These are phyloP conservation scores for Penicillium aurantiogriseum DNA, from an alignment of 2,329 filamentous ascomycete species.

Conservation along the genomic window DNA sequence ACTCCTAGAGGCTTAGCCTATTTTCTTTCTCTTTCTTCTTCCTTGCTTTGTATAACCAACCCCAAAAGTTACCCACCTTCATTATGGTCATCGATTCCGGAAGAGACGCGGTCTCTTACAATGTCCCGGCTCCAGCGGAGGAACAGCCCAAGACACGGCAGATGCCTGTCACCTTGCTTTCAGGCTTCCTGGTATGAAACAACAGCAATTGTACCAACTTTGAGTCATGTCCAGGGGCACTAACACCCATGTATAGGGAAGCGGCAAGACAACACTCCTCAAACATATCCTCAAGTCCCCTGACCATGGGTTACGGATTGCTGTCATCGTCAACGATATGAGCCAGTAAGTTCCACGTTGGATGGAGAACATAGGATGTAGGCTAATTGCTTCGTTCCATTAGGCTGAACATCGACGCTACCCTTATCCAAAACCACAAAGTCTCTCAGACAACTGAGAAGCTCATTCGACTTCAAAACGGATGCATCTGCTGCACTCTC, in stretches of 20 bases:
- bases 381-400: not conserved
- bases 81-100: constrained; percentile 27
- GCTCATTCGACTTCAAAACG: constrained; percentile 67
- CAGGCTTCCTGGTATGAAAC: constrained; percentile 54
- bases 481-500: constrained; percentile 74
- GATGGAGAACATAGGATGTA: accelerated
- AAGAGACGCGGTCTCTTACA: constrained; percentile 14
- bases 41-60: not conserved
- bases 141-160: constrained; percentile 28
- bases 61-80: not conserved
- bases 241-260: constrained; percentile 48
- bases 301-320: constrained; percentile 66
- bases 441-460: constrained; percentile 62
- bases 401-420: constrained; percentile 65
- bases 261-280: constrained; percentile 69
- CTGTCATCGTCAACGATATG: constrained; percentile 73
- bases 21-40: not conserved
- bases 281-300: constrained; percentile 64
- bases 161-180: constrained; percentile 60
- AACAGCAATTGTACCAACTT: not conserved
- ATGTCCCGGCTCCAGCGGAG: constrained; percentile 12
- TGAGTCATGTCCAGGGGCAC: not conserved
- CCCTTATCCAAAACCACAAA: constrained; percentile 58
- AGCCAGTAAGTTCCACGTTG: constrained; percentile 49
- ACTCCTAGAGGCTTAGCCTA: not conserved